Evolutionary conservation across 352 stramenopile genomes (phyloP), one percentile per base, ranked within the genome.

Genomic region (Globisporangium canariense): DNA sequence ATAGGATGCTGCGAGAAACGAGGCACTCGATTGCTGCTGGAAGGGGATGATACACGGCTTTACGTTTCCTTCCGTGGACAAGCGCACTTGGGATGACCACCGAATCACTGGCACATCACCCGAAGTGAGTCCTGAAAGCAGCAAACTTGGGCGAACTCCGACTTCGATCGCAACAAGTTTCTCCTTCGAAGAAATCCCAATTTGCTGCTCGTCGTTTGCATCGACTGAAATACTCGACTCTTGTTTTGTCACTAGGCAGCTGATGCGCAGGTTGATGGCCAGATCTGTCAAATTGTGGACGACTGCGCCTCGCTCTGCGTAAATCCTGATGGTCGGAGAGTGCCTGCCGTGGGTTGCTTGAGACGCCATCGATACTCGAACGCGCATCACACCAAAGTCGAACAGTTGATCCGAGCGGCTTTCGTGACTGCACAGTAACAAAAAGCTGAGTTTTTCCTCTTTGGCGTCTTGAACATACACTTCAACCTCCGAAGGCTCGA

Each of bases 301-400:
- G 4, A 51, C 7, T 10, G 43, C 45, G 11, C 60, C 43, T n/a
- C 43, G 51, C 47, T 86, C 75, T n/a, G 30, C 62, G 60, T 58
- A 64, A 11, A 86, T 70, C 60, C 41, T 68, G 20, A 86, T 64
- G 62, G 67, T 78, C 14, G 77, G 75, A 1, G 45, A 58, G 51
- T 40, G 28, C 30, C 57, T 55, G 41, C 69, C 47, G 13, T 64
- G 51, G 30, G 38, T 49, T 2, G 4, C n/a, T 28, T 25, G 41
- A 16, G 14, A 59, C 43, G 60, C 16, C 68, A 36, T 62, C 64
- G 62, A 67, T 43, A 62, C 63, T 8, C 38, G 50, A 28, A 81
- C 62, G 61, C 67, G 70, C 60, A 76, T 70, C 10, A 45, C 68
- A 11, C 66, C 68, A 28, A 76, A 72, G 32, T 73, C 68, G 52